Base-by-base conservation (phyloP, 1,139 yeast genomes). In the Debaryomyces singareniensis region DNA sequence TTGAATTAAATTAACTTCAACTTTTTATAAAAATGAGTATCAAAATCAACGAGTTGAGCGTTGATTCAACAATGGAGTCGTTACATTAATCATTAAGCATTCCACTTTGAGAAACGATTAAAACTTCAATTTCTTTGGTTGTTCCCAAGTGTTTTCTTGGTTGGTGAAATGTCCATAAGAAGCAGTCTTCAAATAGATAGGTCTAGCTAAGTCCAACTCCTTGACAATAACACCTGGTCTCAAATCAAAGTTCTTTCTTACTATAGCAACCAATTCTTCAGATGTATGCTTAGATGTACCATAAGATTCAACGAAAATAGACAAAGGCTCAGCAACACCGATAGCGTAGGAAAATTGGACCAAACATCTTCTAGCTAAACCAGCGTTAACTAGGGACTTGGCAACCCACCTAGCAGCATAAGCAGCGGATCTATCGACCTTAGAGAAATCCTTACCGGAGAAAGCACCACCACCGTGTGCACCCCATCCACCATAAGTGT, bases 381-480 rank as follows among this genome's bases (percentile, higher is more conserved):
- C 93, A 44, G 98, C 96, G 51, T 75, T 72, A 45, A 91, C 94
- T 54, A 91, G 77, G 37, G 98, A 91, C 75, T 91, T 91, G 63
- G 98, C 98, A 52, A 91, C 96, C 98, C 98, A 93, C 75, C 98
- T 87, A 51, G 98, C 98, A 56, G 98, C 97, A 61, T 91, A 91
- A 47, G 98, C 98, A 58, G 98, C 99, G 46, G 98, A 91, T 75
- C 99, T 86, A 69, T 91, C 99, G 57, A 91, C 99, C 78, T 91
- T 91, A 61, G 97, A 86, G 84, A 86, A 91, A 69, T 91, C 99
- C 77, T 91, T 91, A 69, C 99, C 99, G 42, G 96, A 84, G 87
- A 93, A 91, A 45, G 98, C 98, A 78, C 99, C 99, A 76, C 99
- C 99, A 71, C 99, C 99, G 75, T 91, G 98, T 54, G 98, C 97